phyloP scores from a whole-genome alignment of 768 basidiomycete species.

The Mycena galopus region DNA sequence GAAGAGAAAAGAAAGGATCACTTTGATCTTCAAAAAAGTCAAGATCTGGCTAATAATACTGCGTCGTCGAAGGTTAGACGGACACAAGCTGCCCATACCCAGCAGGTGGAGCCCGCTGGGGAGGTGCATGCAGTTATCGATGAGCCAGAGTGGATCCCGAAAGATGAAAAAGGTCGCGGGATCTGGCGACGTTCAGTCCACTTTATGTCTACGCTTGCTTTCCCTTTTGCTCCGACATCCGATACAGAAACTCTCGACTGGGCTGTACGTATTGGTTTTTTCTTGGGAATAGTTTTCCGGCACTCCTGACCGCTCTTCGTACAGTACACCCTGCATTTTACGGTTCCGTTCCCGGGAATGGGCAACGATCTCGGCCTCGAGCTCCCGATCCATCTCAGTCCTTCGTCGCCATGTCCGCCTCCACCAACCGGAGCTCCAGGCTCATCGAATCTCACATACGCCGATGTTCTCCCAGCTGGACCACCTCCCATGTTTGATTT shows the following conservation, averaged over 20 bases:
- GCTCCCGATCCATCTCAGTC: slow-evolving; percentile 1
- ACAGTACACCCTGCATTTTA: slow-evolving; percentile 15
- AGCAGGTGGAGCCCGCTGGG: not conserved
- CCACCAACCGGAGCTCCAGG: slow-evolving; percentile 10
- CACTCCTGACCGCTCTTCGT: not conserved
- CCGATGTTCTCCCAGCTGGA: slow-evolving; percentile 15
- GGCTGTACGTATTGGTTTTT: not conserved
- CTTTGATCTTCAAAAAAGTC: slow-evolving; percentile 2
- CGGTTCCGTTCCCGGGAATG: slow-evolving; percentile 16
- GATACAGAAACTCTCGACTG: slow-evolving; percentile 27
- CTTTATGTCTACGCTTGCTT: slow-evolving; percentile 17
- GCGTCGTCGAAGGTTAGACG: not conserved
- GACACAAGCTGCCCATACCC: not conserved
- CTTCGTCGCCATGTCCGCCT: slow-evolving; percentile 8
- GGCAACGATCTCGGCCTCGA: slow-evolving; percentile 15
- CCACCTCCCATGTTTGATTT: slow-evolving; percentile 18
- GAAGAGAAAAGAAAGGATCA: not conserved
- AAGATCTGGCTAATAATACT: not conserved
- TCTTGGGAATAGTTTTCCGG: not conserved
- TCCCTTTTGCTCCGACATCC: slow-evolving; percentile 30
- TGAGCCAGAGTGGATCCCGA: slow-evolving; percentile 21
- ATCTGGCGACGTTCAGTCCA: slow-evolving; percentile 29
- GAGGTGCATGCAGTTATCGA: not conserved
- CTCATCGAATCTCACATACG: slow-evolving; percentile 12
- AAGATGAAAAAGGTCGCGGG: slow-evolving; percentile 18